Evolutionary conservation across 768 basidiomycete species (phyloP).

Genomic region (Phylloporus sp.): DNA sequence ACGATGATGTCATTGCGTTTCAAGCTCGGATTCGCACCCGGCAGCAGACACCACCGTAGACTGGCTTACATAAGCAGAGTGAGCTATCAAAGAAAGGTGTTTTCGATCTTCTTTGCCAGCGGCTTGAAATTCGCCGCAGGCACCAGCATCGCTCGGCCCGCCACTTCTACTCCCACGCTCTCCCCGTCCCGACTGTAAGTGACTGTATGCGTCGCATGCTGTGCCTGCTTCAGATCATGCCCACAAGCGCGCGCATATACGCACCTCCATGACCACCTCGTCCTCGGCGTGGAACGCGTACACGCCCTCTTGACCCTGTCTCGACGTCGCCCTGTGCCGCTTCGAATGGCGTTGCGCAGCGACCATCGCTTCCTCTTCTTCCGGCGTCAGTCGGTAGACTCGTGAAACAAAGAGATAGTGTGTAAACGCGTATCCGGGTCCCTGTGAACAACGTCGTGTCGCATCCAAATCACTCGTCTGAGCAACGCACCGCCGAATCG

Average conservation of each 20-base stretch:
- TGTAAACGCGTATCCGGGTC: slow-evolving; percentile 63
- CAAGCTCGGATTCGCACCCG: too few species aligned
- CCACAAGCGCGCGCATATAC: not conserved
- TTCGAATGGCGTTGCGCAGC: slow-evolving; percentile 40
- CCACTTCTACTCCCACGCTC: slow-evolving; percentile 66
- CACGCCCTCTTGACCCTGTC: slow-evolving; percentile 41
- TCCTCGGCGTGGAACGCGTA: slow-evolving; percentile 88
- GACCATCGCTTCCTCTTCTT: slow-evolving; percentile 54
- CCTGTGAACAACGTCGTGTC: slow-evolving; percentile 25
- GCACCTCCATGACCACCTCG: slow-evolving; percentile 61
- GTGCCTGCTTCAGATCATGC: not conserved
- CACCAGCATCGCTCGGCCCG: slow-evolving; percentile 62
- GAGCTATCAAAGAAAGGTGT: too few species aligned
- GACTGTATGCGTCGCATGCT: slow-evolving; percentile 21
- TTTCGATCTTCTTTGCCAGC: slow-evolving; percentile 37
- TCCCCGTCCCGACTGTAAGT: slow-evolving; percentile 53
- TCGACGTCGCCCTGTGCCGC: slow-evolving; percentile 28
- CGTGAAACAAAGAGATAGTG: slow-evolving; percentile 75
- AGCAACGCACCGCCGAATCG: slow-evolving; percentile 58
- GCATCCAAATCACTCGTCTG: not conserved
- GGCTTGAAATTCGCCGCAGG: slow-evolving; percentile 38
- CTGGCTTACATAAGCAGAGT: too few species aligned
- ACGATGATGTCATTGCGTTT: too few species aligned
- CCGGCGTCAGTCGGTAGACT: slow-evolving; percentile 66
- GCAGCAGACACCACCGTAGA: too few species aligned